Conservation (phyloP, 2,329 filamentous ascomycete species). For the Ophiostoma pallidulum region DNA sequence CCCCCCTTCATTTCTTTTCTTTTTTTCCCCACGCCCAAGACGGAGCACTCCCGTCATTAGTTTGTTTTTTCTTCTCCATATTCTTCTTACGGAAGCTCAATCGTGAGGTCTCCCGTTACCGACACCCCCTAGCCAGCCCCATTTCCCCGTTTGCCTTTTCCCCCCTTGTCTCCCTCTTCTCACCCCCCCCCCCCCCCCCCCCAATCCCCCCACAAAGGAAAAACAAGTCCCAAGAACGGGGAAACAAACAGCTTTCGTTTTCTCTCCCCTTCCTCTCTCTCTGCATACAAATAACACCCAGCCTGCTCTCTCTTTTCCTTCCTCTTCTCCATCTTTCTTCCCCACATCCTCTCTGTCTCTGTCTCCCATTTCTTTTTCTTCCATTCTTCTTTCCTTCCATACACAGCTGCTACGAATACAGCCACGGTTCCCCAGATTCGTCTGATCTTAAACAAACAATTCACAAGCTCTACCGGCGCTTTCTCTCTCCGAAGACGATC, state of each 20-base stretch:
- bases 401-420: too few relatives aligned
- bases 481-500: too few relatives aligned
- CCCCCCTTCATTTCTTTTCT: neutral
- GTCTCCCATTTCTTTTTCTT: too few relatives aligned
- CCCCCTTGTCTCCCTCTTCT: neutral
- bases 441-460: too few relatives aligned
- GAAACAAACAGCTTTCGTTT: neutral
- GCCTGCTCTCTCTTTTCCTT: too few relatives aligned
- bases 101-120: neutral
- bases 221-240: neutral
- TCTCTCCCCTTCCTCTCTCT: neutral
- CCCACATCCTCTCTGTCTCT: too few relatives aligned
- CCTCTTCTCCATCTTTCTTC: neutral
- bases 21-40: neutral
- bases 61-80: neutral
- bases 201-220: neutral
- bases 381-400: neutral
- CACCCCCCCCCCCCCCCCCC: neutral
- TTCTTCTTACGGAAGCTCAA: too few relatives aligned
- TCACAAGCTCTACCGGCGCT: too few relatives aligned
- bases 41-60: too few relatives aligned
- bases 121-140: neutral
- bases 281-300: neutral
- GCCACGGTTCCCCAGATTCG: too few relatives aligned
- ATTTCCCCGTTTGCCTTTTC: neutral